A percentile compares a stretch with the other conserved stretches of the same genome.
Evolutionary conservation across 805 yeast genomes (phyloP).

Genomic region (Saturnispora ahearnii): DNA sequence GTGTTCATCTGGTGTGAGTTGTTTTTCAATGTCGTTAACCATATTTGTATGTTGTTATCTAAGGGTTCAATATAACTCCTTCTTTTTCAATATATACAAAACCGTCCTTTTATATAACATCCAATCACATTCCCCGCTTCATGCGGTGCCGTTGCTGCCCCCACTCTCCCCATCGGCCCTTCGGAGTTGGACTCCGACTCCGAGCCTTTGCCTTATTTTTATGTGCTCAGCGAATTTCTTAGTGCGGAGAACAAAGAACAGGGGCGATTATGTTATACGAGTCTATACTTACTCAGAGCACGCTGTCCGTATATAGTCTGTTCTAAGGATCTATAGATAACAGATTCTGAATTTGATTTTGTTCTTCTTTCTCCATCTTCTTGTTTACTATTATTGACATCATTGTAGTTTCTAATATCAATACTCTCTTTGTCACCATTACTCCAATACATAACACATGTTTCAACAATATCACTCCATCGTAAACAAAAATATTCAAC

Average conservation of each 20-base stretch:
- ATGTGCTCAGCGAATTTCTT: not conserved
- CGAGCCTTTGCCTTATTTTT: not conserved
- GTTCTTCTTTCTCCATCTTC: not conserved
- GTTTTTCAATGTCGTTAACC: slow-evolving; percentile 17
- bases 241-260: no score
- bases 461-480: not conserved
- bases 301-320: no score
- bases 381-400: not conserved
- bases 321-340: no score
- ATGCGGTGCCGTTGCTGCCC: not conserved
- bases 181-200: slow-evolving; percentile 3
- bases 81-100: no score
- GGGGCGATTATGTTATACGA: no score
- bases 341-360: no score
- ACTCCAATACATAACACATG: not conserved
- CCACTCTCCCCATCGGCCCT: slow-evolving; percentile 3
- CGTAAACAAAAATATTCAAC: not conserved
- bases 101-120: not conserved
- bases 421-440: not conserved
- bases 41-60: not conserved
- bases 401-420: not conserved
- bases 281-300: no score
- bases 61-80: no score
- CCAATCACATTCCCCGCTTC: not conserved
- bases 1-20: slow-evolving; percentile 15